Evolutionary conservation across 768 basidiomycete species (phyloP), one percentile per base, ranked within the genome.

Genomic region (Lenzites betulinus): DNA sequence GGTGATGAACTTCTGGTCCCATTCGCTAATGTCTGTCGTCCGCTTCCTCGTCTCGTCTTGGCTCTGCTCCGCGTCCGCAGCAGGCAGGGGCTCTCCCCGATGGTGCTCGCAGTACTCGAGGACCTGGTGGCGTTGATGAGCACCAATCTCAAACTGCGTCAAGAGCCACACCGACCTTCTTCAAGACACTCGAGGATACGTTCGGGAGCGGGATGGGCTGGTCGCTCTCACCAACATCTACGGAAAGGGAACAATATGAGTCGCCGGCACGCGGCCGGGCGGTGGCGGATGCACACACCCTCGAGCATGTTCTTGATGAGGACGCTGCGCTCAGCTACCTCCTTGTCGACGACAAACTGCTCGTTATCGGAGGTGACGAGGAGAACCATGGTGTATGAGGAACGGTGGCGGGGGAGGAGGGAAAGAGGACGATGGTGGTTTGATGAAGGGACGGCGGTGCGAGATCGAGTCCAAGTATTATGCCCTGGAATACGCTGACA

Each of bases 231-330:
- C 93, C 95, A 56, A 96, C 89, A 77, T 98, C 95, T 97, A 68
- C 8, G 58, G 20, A 64, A 47, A 38, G 9, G 50, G 13, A 46
- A 16, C 38, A 43, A 44, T 25, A 48, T 62, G 54, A 51, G 54
- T 43, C 42, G 43, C 11, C n/a, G 16, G 7, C 16, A 58, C 55
- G 46, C 54, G 28, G 20, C 35, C 54, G 59, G 50, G 49, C 22
- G 64, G 57, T 51, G 53, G 59, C 59, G 51, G 38, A 46, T 48
- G 39, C 7, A 68, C 79, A 41, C 58, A 93, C 97, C 97, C 78
- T 98, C 97, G 54, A 98, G 90, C 97, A 99, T 98, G 82, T 97
- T 96, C 83, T 96, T 97, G 77, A 99, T 97, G 69, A 99, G 85
- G 11, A 96, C 94, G 64, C 87, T 90, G 74, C 97, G 92, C 79